Evolutionary conservation across 192 early-diverging fungal species (phyloP).

Genomic region (Coemansia javaensis): DNA sequence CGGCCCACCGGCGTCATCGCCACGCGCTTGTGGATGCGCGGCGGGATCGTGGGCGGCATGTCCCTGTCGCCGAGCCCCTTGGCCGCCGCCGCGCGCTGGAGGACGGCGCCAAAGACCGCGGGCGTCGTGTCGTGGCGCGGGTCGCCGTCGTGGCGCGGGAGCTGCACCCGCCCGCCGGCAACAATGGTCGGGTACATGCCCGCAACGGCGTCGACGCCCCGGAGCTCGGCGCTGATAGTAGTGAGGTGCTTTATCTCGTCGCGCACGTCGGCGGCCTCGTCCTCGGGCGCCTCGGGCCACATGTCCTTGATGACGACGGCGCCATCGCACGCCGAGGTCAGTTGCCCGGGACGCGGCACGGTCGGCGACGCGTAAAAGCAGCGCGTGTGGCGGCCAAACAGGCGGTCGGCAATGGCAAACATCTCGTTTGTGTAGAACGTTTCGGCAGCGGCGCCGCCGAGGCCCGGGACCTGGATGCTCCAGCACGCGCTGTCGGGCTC

Average conservation of each 20-base stretch:
- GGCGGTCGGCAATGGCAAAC: slow-evolving; percentile 1
- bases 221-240: slow-evolving; percentile 1
- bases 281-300: too few relatives aligned
- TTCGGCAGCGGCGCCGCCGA: neutral
- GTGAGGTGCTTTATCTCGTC: slow-evolving; percentile 3
- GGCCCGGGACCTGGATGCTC: neutral
- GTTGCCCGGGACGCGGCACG: too few relatives aligned
- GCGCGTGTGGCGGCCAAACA: slow-evolving; percentile 15
- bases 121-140: too few relatives aligned
- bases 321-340: too few relatives aligned
- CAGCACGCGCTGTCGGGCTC: neutral
- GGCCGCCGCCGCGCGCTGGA: neutral
- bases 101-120: too few relatives aligned
- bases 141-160: neutral
- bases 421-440: slow-evolving; percentile 1
- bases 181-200: slow-evolving; percentile 1
- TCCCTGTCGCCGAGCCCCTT: neutral
- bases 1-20: neutral
- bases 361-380: too few relatives aligned
- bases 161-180: slow-evolving; percentile 1
- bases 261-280: neutral
- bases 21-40: neutral
- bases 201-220: neutral
- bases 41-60: neutral
- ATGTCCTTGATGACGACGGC: too few relatives aligned